phyloP scores from a whole-genome alignment of 1,284 basidiomycete species.

The Moesziomyces sp. region DNA sequence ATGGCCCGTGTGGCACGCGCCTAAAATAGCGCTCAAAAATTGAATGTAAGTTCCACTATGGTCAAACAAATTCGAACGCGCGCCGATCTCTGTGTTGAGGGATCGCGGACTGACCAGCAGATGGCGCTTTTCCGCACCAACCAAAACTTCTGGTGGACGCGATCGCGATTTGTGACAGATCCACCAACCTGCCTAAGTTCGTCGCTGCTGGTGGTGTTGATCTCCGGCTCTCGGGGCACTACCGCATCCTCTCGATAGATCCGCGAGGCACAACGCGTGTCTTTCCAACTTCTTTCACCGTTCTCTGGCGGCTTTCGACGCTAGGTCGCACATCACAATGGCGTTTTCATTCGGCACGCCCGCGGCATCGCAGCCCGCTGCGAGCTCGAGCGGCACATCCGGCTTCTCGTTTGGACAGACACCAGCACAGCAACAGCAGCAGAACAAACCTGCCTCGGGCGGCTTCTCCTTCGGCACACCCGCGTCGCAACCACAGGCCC shows the following conservation, averaged over 20 bases:
- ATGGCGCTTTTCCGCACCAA: constrained; percentile 2
- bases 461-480: constrained; percentile 53
- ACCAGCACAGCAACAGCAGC: constrained; percentile 50
- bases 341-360: constrained; percentile 62
- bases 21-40: neutral
- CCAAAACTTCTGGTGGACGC: constrained; percentile 5
- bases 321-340: constrained; percentile 18
- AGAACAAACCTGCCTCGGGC: constrained; percentile 40
- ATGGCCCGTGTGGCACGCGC: constrained; percentile 16
- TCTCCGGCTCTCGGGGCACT: too few relatives aligned
- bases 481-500: constrained; percentile 25
- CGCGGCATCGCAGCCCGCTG: constrained; percentile 29
- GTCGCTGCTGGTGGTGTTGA: constrained; percentile 1
- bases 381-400: constrained; percentile 31
- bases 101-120: neutral
- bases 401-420: constrained; percentile 52
- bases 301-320: neutral
- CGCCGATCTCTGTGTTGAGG: neutral
- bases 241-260: too few relatives aligned
- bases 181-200: neutral
- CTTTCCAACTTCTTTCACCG: neutral
- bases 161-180: neutral
- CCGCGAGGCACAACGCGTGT: neutral
- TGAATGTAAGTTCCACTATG: too few relatives aligned
- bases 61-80: neutral